phyloP scores from a whole-genome alignment of 2,329 filamentous ascomycete species.

The Claviceps sp. region DNA sequence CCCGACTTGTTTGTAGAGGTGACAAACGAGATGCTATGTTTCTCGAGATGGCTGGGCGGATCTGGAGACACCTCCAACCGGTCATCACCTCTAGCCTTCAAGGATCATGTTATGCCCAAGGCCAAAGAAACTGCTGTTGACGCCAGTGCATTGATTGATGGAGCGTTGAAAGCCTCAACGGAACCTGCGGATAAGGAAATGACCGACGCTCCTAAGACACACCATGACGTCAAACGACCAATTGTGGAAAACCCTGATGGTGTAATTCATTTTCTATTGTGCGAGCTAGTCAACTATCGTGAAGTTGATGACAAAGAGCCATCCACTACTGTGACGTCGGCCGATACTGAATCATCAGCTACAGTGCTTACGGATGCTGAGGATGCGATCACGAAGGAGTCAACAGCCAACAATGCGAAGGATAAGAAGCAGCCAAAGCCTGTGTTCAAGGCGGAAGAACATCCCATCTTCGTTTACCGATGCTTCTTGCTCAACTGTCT shows the following conservation, averaged over 20 bases:
- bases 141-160: constrained; percentile 7
- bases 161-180: constrained; percentile 46
- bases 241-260: constrained; percentile 87
- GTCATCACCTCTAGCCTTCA: constrained; percentile 26
- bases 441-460: constrained; percentile 78
- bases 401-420: constrained; percentile 28
- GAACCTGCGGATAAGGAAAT: constrained; percentile 46
- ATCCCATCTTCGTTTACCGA: constrained; percentile 91
- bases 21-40: constrained; percentile 70
- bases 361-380: constrained; percentile 15
- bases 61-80: constrained; percentile 18
- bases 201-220: constrained; percentile 49
- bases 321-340: constrained; percentile 27
- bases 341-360: constrained; percentile 20
- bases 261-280: constrained; percentile 87
- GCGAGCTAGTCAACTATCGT: constrained; percentile 80
- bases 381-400: constrained; percentile 19
- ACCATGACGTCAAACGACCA: constrained; percentile 61
- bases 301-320: constrained; percentile 80
- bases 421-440: constrained; percentile 56
- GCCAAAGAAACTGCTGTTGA: constrained; percentile 3
- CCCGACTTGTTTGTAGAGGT: constrained; percentile 80
- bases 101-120: constrained; percentile 14
- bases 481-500: constrained; percentile 91
- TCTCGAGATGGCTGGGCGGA: constrained; percentile 44